These are phyloP conservation scores for Solanum arcanum DNA, from an alignment of 257 asterid species.

Conservation along the genomic window DNA sequence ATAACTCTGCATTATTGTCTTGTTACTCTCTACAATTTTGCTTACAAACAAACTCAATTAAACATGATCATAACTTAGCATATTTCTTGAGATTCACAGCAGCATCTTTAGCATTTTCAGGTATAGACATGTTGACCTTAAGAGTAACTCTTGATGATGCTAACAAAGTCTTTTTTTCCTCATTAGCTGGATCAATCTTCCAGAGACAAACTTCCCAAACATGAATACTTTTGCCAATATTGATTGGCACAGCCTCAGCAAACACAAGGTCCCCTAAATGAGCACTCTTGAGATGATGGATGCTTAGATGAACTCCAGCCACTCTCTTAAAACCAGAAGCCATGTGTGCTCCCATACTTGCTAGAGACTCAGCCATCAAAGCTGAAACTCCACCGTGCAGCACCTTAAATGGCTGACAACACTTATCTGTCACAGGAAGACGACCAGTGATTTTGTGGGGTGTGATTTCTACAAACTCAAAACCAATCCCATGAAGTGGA, in stretches of 20 bases:
- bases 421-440: conserved; percentile 39
- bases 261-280: conserved; percentile 51
- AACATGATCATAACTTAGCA: conserved; percentile 41
- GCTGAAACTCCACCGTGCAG: conserved; percentile 45
- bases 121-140: conserved; percentile 54
- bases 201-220: conserved; percentile 73
- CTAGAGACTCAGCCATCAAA: conserved; percentile 27
- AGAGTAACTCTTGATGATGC: conserved; percentile 75
- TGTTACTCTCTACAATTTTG: background rate
- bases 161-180: conserved; percentile 26
- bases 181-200: conserved; percentile 30
- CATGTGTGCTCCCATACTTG: conserved; percentile 35
- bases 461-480: conserved; percentile 53
- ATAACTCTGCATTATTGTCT: background rate
- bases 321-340: conserved; percentile 29
- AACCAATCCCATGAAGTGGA: conserved; percentile 49
- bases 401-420: conserved; percentile 60
- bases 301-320: conserved; percentile 32
- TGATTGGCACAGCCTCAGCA: conserved; percentile 66
- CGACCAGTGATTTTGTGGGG: conserved; percentile 53
- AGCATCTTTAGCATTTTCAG: conserved; percentile 41
- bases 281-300: conserved; percentile 54
- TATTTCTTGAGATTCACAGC: conserved; percentile 35
- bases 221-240: conserved; percentile 62
- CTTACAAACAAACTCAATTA: background rate